Evolutionary conservation across 345 rosid genomes (phyloP), one percentile per base, ranked within the genome.

Genomic region (Crucihimalaya himalaica): DNA sequence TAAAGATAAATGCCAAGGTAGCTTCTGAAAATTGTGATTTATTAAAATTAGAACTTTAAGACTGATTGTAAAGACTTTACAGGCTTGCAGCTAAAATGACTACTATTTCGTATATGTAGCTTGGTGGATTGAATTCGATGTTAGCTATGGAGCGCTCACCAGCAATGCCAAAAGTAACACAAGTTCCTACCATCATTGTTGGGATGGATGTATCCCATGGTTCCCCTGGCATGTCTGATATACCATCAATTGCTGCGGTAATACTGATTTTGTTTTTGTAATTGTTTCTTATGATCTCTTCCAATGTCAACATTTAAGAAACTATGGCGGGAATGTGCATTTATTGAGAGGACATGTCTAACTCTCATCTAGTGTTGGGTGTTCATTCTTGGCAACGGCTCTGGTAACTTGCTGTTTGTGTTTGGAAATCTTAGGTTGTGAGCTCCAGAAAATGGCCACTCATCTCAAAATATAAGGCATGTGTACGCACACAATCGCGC

Each of bases 191-290:
- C 2, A 77, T 95, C 35, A 92, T 95, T 70, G 83, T 95, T 35
- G 99, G 99, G 9, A 95, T 95, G 97, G 99, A 95, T 80, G 99
- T 95, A 3, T 89, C 97, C 0, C 98, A 91, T 75, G 98, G 98
- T 37, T 94, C 98, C 14, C 98, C 98, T 39, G 97, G 97, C 48
- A 88, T 80, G 63, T 83, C 95, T 15, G 93, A 88, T 74, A 15
- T 89, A 3, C 98, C 98, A 19, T 94, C 97, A 6, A 80, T 94
- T 80, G 97, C 99, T 68, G 97, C 97, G 78, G 97, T 94, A 89
- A 58, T 21, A 37, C 69, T 48, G 34, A 16, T 63, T 55, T 47
- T 18, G 11, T 4, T 80, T 80, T 56, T 66, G 16, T 23, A 45
- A 28, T 4, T 8, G 7, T 55, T 66, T 67, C 25, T 28, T 61